Conservation (phyloP, 2,329 filamentous ascomycete species). For the Nothophoma quercina region DNA sequence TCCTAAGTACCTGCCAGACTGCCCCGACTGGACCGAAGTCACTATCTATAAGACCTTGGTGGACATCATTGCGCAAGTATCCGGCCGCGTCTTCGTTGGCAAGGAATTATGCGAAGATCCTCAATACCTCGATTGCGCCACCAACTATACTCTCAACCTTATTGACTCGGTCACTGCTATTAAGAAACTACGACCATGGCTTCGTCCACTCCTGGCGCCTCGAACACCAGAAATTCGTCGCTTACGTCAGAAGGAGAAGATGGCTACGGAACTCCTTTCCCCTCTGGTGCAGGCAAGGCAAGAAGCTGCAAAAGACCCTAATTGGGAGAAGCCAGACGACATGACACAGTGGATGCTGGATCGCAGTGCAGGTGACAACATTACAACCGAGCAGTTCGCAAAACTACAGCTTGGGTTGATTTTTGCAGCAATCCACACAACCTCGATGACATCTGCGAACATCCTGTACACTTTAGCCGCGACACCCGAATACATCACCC, state of each 20-base stretch:
- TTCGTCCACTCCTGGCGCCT: slow-evolving; percentile 34
- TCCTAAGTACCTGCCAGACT: slow-evolving; percentile 35
- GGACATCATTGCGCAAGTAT: slow-evolving; percentile 44
- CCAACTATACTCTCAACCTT: slow-evolving; percentile 45
- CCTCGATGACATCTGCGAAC: slow-evolving; percentile 35
- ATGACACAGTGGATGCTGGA: slow-evolving; percentile 51
- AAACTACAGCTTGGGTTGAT: slow-evolving; percentile 33
- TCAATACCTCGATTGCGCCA: slow-evolving; percentile 38
- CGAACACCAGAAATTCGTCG: slow-evolving; percentile 34
- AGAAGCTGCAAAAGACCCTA: slow-evolving; percentile 32
- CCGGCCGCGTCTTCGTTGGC: slow-evolving; percentile 46
- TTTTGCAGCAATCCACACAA: slow-evolving; percentile 45
- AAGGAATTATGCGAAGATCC: slow-evolving; percentile 38
- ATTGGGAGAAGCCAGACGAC: slow-evolving; percentile 47
- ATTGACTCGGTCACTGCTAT: slow-evolving; percentile 37
- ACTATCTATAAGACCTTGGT: slow-evolving; percentile 38
- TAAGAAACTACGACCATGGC: slow-evolving; percentile 36
- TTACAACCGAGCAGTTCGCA: slow-evolving; percentile 5
- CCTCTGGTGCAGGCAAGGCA: slow-evolving; percentile 39
- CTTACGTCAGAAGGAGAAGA: slow-evolving; percentile 28
- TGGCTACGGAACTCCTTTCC: slow-evolving; percentile 22
- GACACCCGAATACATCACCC: slow-evolving; percentile 52
- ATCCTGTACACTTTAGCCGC: slow-evolving; percentile 43
- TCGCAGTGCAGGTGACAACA: slow-evolving; percentile 18
- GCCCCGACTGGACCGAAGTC: slow-evolving; percentile 44